Percentiles rank a stretch among this genome's conserved stretches.
Evolutionary conservation across 139 green algal species (phyloP).

Genomic region (Chlorella sorokiniana): DNA sequence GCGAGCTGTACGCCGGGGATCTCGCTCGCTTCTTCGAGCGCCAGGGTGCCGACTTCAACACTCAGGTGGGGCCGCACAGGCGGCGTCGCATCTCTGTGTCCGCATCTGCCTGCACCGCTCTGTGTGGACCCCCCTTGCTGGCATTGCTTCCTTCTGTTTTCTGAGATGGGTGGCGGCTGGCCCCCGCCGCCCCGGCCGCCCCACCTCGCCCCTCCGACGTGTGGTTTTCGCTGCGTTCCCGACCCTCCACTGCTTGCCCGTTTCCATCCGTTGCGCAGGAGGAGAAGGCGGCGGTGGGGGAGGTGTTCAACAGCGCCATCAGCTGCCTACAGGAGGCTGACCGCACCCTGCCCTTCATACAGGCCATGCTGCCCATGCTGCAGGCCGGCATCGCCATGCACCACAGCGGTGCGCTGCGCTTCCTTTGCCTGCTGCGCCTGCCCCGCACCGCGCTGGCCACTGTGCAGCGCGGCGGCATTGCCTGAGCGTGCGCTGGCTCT

Average conservation of each 20-base stretch:
- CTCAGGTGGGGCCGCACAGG: neutral
- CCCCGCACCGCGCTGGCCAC: too few relatives aligned
- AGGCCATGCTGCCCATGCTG: constrained; percentile 84
- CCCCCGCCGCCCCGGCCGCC: too few relatives aligned
- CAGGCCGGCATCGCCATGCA: constrained; percentile 90
- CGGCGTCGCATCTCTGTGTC: neutral
- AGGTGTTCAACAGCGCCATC: constrained; percentile 83
- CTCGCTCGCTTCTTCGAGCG: constrained; percentile 18
- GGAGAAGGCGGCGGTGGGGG: constrained; percentile 49
- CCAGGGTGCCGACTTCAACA: constrained; percentile 62
- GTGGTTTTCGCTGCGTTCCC: too few relatives aligned
- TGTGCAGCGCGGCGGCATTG: too few relatives aligned
- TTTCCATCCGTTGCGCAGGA: constrained; percentile 35
- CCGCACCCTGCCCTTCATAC: constrained; percentile 76
- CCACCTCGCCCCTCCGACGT: too few relatives aligned
- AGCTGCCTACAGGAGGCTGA: constrained; percentile 81
- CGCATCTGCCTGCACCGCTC: too few relatives aligned
- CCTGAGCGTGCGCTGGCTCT: too few relatives aligned
- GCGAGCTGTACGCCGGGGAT: constrained; percentile 65
- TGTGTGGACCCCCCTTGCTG: neutral
- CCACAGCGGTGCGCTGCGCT: constrained; percentile 69
- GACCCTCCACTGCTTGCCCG: neutral
- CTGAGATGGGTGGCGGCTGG: neutral
- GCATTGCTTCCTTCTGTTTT: neutral
- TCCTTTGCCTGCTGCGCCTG: neutral